phyloP scores from a whole-genome alignment of 495 filamentous ascomycete genomes.

The Pseudotulostoma volvatum region DNA sequence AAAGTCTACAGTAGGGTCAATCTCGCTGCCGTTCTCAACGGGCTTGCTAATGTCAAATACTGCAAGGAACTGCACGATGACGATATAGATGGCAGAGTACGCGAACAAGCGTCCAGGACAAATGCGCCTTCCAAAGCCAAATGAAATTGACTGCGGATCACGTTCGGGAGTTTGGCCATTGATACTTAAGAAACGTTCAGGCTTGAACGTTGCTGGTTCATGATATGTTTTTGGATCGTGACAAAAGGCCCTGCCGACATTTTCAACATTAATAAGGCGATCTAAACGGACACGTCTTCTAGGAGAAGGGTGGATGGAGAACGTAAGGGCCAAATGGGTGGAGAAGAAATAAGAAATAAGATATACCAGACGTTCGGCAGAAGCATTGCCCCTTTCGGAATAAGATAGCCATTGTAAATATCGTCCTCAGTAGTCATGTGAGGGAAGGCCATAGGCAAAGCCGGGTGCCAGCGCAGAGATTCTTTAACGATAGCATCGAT shows the following conservation, averaged over 20 bases:
- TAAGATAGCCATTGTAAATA: constrained; percentile 31
- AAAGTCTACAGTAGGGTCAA: constrained; percentile 15
- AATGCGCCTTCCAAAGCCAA: constrained; percentile 25
- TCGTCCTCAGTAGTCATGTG: constrained; percentile 40
- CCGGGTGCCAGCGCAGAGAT: constrained; percentile 27
- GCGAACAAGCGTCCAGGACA: constrained; percentile 24
- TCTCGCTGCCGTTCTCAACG: constrained; percentile 13
- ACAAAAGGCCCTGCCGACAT: constrained; percentile 18
- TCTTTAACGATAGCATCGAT: constrained; percentile 28
- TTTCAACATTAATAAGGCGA: no score
- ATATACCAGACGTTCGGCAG: constrained; percentile 32
- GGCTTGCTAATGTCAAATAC: constrained; percentile 23
- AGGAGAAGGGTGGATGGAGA: no score
- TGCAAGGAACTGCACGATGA: constrained; percentile 17
- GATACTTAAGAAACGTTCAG: constrained; percentile 18
- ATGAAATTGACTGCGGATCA: constrained; percentile 14
- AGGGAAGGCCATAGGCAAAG: constrained; percentile 31
- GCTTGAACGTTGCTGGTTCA: constrained; percentile 19
- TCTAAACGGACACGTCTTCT: no score
- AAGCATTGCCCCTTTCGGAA: constrained; percentile 32
- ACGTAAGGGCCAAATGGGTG: neutral
- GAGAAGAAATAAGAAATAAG: neutral
- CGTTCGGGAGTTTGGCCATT: constrained; percentile 12
- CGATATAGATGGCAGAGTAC: constrained; percentile 21
- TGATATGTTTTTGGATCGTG: constrained; percentile 19